A percentile compares a stretch with the other conserved stretches of the same genome.
Conservation (phyloP, 2,329 filamentous ascomycete species). For the Microdochium paspali region DNA sequence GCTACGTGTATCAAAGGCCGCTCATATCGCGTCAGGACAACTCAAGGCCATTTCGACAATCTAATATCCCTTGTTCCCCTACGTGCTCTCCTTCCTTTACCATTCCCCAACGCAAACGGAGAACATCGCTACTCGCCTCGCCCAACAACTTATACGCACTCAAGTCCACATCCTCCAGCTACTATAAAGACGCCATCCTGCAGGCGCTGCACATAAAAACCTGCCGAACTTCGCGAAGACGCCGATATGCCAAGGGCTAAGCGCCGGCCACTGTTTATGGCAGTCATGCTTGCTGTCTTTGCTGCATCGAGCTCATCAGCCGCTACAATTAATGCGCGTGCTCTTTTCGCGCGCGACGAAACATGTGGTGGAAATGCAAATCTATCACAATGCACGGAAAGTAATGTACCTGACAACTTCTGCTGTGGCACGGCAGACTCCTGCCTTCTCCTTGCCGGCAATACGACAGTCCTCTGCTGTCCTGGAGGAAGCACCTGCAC, state of each 20-base stretch:
- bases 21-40: background rate
- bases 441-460: slow-evolving; percentile 54
- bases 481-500: slow-evolving; percentile 47
- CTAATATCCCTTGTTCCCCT: background rate
- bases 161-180: no score
- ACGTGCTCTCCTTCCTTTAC: background rate
- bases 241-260: background rate
- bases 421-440: slow-evolving; percentile 48
- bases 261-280: background rate
- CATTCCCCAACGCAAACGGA: background rate
- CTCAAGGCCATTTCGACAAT: background rate
- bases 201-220: no score
- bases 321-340: background rate
- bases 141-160: no score
- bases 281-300: background rate
- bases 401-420: slow-evolving; percentile 56
- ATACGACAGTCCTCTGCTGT: slow-evolving; percentile 63
- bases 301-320: background rate
- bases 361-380: background rate
- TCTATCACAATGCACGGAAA: background rate
- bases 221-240: background rate
- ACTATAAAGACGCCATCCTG: no score
- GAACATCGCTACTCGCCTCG: no score
- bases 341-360: background rate
- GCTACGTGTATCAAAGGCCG: background rate